Conservation (phyloP, 2,329 filamentous ascomycete species). For the Fusarium miscanthi region DNA sequence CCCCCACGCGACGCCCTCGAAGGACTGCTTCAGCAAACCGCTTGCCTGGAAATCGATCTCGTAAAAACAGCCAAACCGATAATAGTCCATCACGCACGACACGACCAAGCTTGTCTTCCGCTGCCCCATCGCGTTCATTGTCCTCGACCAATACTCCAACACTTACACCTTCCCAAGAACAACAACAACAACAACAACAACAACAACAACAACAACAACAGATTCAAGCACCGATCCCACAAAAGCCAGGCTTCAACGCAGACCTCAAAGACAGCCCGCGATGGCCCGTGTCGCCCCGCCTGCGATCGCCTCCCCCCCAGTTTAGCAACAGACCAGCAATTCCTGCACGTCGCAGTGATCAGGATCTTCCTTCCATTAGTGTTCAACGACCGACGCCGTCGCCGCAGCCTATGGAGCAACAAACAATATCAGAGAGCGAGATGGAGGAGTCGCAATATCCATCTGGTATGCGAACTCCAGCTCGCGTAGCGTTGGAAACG, state of each 20-base stretch:
- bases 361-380: conserved; percentile 63
- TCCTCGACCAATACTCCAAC: conserved; percentile 75
- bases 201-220: conserved; percentile 72
- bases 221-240: conserved; percentile 70
- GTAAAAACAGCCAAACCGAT: conserved; percentile 74
- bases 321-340: conserved; percentile 57
- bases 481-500: conserved; percentile 79
- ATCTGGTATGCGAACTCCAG: conserved; percentile 69
- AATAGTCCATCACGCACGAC: conserved; percentile 68
- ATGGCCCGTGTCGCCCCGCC: conserved; percentile 81
- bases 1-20: conserved; percentile 56
- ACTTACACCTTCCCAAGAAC: conserved; percentile 72
- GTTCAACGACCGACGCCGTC: conserved; percentile 63
- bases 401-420: conserved; percentile 55
- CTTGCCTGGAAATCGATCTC: conserved; percentile 62
- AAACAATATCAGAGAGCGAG: conserved; percentile 61
- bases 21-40: conserved; percentile 51
- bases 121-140: conserved; percentile 73
- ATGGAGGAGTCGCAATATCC: conserved; percentile 60
- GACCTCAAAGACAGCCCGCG: conserved; percentile 70
- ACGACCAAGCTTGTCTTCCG: conserved; percentile 65
- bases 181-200: conserved; percentile 69
- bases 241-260: conserved; percentile 66
- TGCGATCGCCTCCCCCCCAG: conserved; percentile 79
- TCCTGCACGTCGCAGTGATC: conserved; percentile 60